Evolutionary conservation across 2,329 filamentous ascomycete genomes (phyloP), one percentile per base, ranked within the genome.

Genomic region (Malbranchea zuffiana): DNA sequence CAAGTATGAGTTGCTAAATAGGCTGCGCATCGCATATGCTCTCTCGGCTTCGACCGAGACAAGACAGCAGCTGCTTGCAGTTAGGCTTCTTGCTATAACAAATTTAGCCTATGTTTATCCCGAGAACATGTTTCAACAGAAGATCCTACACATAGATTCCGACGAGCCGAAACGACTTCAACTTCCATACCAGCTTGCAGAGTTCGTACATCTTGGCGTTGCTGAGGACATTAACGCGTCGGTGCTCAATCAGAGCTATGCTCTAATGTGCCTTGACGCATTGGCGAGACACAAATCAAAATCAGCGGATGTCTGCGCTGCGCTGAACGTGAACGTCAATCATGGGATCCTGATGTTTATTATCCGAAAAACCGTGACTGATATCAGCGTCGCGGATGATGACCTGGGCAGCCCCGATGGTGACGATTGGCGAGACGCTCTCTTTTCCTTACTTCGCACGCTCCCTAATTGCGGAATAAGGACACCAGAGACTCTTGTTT

Each of bases 311-410:
- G 80, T 98, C 16, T 78, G 86, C 45, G 78, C 84, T 27, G 86
- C 90, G n/a, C 67, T 99, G 27, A 93, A 86, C 51, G 84, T 92
- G 37, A 94, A 88, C 49, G 88, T 96, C 24, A 96, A 93, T 50
- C 92, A 98, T 50, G 92, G 90, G 10, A 81, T 96, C 19, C 70
- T 99, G 29, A 80, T 96, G 47, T 96, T 95, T 52, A 74, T 95
- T 47, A 80, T 94, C 33, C 76, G 88, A 39, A 95, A 93, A 59
- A 83, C 86, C 6, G 82, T 96, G 40, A 79, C 80, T 12, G 82
- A 86, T 45, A 80, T 98, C 63, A 76, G 71, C 40, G 66, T 65
- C 33, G 74, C 80, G 38, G 62, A 67, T 41, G 68, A 75, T 25
- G 56, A 59, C 10, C 68, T 72, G 15, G 71, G 77, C 45, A 70